Percentiles rank a stretch among this genome's conserved stretches.
These are phyloP conservation scores for Liriodendron chinense DNA, from an alignment of 164 flowering plant species.

Conservation along the genomic window DNA sequence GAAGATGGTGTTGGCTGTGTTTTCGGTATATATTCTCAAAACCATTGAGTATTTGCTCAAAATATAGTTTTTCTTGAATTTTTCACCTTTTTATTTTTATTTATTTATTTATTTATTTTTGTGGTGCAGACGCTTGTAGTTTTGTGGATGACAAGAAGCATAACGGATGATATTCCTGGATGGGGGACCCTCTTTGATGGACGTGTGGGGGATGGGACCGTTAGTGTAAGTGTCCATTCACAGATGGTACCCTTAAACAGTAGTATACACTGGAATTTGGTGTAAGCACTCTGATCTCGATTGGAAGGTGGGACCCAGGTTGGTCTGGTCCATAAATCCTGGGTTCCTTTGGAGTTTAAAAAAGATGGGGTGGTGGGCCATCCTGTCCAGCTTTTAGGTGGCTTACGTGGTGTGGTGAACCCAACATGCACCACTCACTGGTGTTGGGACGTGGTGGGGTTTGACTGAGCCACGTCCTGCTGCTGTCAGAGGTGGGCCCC, in stretches of 20 bases:
- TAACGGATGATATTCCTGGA: conserved; percentile 84
- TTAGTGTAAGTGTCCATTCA: conserved; percentile 55
- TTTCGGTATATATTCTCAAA: conserved; percentile 46
- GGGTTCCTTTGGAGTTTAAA: too few relatives aligned
- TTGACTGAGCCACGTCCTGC: too few relatives aligned
- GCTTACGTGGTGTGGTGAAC: too few relatives aligned
- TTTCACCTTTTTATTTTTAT: background rate
- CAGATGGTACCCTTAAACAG: background rate
- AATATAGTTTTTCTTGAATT: background rate
- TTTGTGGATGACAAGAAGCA: conserved; percentile 91
- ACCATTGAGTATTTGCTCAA: background rate
- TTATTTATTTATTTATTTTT: background rate
- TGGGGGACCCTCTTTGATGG: conserved; percentile 83
- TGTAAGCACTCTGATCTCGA: background rate
- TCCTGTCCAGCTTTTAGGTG: too few relatives aligned
- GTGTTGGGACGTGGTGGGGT: too few relatives aligned
- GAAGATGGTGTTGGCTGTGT: conserved; percentile 67
- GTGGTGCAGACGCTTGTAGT: conserved; percentile 54
- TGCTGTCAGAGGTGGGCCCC: too few relatives aligned
- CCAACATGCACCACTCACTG: too few relatives aligned
- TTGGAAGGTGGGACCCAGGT: background rate
- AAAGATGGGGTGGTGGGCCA: too few relatives aligned
- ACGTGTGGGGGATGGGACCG: conserved; percentile 85
- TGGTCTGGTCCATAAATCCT: background rate
- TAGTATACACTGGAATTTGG: too few relatives aligned